These are phyloP conservation scores for Lachnellula suecica DNA, from an alignment of 2,329 filamentous ascomycete species.

Conservation along the genomic window DNA sequence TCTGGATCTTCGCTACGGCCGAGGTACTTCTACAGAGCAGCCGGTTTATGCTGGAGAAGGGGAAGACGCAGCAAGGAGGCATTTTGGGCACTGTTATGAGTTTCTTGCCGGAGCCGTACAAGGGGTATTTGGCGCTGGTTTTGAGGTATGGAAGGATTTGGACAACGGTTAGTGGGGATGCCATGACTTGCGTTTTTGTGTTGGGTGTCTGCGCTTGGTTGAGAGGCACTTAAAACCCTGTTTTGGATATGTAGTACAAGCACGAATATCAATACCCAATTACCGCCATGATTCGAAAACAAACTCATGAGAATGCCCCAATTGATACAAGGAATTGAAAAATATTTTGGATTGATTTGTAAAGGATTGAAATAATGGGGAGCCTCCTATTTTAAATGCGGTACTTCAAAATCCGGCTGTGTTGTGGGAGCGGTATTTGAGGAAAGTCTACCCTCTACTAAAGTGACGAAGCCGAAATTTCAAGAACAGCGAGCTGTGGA, in stretches of 20 bases:
- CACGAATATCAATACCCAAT: neutral
- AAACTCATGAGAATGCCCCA: too few species aligned
- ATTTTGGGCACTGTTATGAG: slow-evolving; percentile 62
- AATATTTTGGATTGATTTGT: too few species aligned
- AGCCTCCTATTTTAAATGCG: too few species aligned
- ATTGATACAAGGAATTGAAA: too few species aligned
- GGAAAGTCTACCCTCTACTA: too few species aligned
- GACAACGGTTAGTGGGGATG: slow-evolving; percentile 68
- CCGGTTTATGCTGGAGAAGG: slow-evolving; percentile 68
- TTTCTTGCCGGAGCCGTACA: slow-evolving; percentile 65
- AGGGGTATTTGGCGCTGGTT: slow-evolving; percentile 58
- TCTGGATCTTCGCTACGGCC: slow-evolving; percentile 78
- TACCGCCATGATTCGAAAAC: too few species aligned
- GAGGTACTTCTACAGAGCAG: slow-evolving; percentile 72
- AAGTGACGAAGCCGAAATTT: too few species aligned
- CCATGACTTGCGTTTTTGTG: slow-evolving; percentile 76
- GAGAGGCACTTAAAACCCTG: slow-evolving; percentile 15
- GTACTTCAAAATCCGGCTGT: too few species aligned
- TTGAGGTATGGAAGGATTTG: slow-evolving; percentile 71
- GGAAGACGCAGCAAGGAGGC: slow-evolving; percentile 53
- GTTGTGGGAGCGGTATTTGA: too few species aligned
- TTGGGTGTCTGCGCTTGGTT: slow-evolving; percentile 45
- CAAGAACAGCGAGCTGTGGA: too few species aligned
- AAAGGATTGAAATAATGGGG: too few species aligned
- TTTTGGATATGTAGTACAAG: neutral